Conservation (phyloP, 2,329 filamentous ascomycete species). For the Metarhizium sp. region DNA sequence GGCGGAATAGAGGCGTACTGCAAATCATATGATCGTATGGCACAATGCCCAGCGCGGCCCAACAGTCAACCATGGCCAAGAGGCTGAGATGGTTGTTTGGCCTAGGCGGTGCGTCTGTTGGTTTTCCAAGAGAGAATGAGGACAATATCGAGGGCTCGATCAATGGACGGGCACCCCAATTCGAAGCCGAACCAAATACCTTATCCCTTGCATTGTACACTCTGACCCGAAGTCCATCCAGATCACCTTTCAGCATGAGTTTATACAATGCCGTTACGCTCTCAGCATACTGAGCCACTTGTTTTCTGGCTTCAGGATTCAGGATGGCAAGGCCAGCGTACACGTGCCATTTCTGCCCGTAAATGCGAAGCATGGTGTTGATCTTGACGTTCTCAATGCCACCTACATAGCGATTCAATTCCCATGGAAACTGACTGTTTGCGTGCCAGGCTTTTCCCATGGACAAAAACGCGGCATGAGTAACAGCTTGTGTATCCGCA, state of each 20-base stretch:
- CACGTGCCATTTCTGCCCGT: conserved; percentile 98
- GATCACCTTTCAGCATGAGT: conserved; percentile 83
- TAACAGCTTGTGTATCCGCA: conserved; percentile 95
- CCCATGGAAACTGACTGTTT: conserved; percentile 94
- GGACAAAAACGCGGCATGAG: conserved; percentile 89
- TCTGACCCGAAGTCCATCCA: conserved; percentile 61
- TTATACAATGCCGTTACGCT: conserved; percentile 94
- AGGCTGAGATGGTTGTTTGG: conserved; percentile 92
- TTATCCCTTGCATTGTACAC: conserved; percentile 57
- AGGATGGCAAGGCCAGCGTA: conserved; percentile 96
- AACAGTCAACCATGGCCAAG: conserved; percentile 96
- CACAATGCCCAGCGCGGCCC: conserved; percentile 86
- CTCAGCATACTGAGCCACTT: conserved; percentile 89
- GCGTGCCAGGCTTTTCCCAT: conserved; percentile 99
- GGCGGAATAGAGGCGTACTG: conserved; percentile 90
- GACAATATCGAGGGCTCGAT: conserved; percentile 80
- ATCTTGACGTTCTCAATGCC: conserved; percentile 99
- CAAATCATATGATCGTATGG: conserved; percentile 99
- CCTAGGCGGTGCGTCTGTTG: conserved; percentile 45
- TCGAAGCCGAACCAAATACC: conserved; percentile 63
- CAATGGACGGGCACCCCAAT: conserved; percentile 55
- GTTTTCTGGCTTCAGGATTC: conserved; percentile 83
- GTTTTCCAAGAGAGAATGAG: conserved; percentile 73
- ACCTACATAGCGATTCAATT: conserved; percentile 87
- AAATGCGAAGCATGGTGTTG: conserved; percentile 95